Evolutionary conservation across 2,329 filamentous ascomycete species (phyloP).

Genomic region (Ambrosiella beaveri): DNA sequence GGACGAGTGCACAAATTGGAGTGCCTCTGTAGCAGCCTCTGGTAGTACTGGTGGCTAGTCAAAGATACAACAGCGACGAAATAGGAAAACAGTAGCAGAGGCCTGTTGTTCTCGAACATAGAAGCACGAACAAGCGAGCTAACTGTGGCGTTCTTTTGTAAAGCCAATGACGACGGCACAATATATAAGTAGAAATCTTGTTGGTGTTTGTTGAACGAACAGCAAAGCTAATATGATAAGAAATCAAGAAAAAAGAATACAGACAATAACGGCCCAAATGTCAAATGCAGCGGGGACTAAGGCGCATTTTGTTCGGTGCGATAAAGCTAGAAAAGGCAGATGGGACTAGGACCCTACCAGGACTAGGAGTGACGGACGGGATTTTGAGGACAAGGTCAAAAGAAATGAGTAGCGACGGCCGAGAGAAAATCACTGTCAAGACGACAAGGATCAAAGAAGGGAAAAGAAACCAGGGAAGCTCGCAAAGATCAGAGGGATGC

Average conservation of each 20-base stretch:
- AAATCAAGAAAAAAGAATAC: neutral
- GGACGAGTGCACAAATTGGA: neutral
- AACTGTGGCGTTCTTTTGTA: slow-evolving; percentile 5
- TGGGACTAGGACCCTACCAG: neutral
- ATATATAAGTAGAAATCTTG: neutral
- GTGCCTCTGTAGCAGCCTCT: neutral
- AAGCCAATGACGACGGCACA: slow-evolving; percentile 1
- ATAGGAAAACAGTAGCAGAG: neutral
- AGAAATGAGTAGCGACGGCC: neutral
- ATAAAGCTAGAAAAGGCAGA: neutral
- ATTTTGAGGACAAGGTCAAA: neutral
- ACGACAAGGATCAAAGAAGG: neutral
- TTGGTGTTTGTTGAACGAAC: neutral
- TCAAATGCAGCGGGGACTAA: neutral
- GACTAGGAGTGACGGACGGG: neutral
- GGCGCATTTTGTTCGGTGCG: neutral
- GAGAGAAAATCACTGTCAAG: neutral
- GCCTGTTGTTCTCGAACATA: neutral
- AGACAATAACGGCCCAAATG: neutral
- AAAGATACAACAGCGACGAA: neutral
- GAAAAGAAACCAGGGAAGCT: neutral
- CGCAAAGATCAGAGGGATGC: neutral
- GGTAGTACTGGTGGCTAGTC: neutral
- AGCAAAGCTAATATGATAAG: neutral
- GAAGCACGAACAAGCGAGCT: slow-evolving; percentile 1